Evolutionary conservation across 2,329 filamentous ascomycete species (phyloP).

Genomic region (Sclerotinia trifoliorum): DNA sequence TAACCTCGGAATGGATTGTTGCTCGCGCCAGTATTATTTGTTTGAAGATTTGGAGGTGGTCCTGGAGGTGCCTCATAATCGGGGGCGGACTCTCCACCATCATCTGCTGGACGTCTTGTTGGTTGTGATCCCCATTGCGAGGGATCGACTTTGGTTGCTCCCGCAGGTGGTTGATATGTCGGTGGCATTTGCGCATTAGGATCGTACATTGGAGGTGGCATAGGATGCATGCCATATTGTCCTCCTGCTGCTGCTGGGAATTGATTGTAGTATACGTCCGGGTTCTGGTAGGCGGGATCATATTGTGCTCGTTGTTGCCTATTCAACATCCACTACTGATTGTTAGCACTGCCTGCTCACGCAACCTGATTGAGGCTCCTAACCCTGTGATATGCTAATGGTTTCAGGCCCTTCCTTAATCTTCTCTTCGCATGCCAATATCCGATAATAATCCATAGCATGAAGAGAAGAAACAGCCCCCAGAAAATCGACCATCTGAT

Average conservation of each 20-base stretch:
- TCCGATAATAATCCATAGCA: constrained; percentile 63
- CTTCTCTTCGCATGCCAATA: constrained; percentile 68
- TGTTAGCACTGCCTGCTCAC: constrained; percentile 26
- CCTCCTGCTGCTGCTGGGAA: constrained; percentile 41
- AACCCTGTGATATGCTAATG: constrained; percentile 70
- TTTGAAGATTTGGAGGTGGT: constrained; percentile 46
- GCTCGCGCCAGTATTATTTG: constrained; percentile 39
- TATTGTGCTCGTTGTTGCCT: constrained; percentile 35
- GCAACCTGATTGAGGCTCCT: constrained; percentile 31
- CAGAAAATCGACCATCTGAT: constrained; percentile 72
- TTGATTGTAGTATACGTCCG: constrained; percentile 43
- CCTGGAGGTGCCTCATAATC: constrained; percentile 49
- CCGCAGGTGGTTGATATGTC: constrained; percentile 53
- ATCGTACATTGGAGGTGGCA: constrained; percentile 57
- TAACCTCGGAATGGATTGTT: constrained; percentile 41
- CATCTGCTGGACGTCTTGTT: constrained; percentile 35
- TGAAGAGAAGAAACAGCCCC: constrained; percentile 56
- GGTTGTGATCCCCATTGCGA: constrained; percentile 44
- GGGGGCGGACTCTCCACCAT: constrained; percentile 35
- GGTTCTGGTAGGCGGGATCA: constrained; percentile 49
- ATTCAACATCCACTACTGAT: constrained; percentile 38
- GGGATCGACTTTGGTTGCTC: constrained; percentile 54
- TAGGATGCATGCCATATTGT: constrained; percentile 50
- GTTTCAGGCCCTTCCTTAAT: constrained; percentile 62
- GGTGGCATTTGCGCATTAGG: constrained; percentile 52